Conservation (phyloP, 495 filamentous ascomycete species). For the Aspergillus haitiensis region DNA sequence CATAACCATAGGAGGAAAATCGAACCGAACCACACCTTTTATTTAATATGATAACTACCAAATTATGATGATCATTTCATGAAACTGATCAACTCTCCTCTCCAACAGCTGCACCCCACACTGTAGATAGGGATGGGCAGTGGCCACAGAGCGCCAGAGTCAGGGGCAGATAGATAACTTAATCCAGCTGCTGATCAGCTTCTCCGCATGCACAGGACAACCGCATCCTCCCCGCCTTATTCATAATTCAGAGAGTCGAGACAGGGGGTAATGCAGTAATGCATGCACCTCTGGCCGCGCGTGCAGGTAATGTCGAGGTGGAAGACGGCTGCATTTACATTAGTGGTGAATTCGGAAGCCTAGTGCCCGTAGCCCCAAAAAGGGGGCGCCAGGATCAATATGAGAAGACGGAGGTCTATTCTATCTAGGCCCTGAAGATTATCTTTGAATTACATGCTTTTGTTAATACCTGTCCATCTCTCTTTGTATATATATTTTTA, state of each 20-base stretch:
- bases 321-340: no score
- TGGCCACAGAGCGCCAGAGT: not conserved
- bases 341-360: not conserved
- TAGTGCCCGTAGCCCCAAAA: not conserved
- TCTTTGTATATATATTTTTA: no score
- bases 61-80: not conserved
- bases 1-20: no score
- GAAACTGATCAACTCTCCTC: not conserved
- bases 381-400: not conserved
- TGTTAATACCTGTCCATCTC: no score
- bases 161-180: constrained; percentile 6
- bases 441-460: no score
- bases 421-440: no score
- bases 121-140: not conserved
- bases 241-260: not conserved
- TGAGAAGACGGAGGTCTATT: not conserved
- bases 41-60: not conserved
- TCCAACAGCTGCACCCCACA: not conserved
- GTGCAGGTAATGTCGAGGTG: no score
- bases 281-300: not conserved
- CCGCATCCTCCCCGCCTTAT: not conserved
- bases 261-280: not conserved
- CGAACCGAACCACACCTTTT: no score
- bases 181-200: not conserved
- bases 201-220: constrained; percentile 3